Base-by-base conservation (phyloP, 345 rosid species). In the Capsella bursapastoris region DNA sequence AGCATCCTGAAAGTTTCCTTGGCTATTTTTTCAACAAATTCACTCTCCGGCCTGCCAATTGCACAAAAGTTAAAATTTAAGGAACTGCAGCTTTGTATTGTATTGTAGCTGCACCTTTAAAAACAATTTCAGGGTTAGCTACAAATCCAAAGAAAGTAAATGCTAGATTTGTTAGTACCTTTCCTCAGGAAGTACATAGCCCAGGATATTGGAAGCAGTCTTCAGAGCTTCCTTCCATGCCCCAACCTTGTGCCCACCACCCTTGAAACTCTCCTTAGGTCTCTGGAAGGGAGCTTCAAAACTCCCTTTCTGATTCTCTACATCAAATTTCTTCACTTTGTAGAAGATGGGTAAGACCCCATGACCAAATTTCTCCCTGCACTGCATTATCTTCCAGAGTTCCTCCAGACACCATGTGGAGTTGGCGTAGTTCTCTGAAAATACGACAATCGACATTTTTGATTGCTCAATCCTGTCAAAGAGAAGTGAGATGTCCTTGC, bases 351-450 rank as follows among this genome's bases (percentile, higher is more conserved):
- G 84, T 45, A 81, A 0, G 0, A 75, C 84, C 0, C 58, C 66
- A 44, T 82, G 69, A 27, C 58, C 62, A 0, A 13, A 28, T 3
- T 7, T 31, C 3, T 61, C 13, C 10, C 58, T 60, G 74, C 79
- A 74, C 0, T 76, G 50, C 11, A 74, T 32, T 1, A 80, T 80
- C 75, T 80, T 67, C 15, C 64, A 12, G 34, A 80, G 55, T 64
- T 80, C 83, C 35, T 80, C 64, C 78, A 80, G 50, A 27, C 83
- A 80, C 80, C 83, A 80, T 5, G 8, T 16, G 14, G 80, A 80
- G 13, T 73, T 52, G 15, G 80, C 83, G 0, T 75, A 80, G 10
- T 80, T 18, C 45, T 55, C 72, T 0, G 83, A 80, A 58, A 80
- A 76, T 18, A 80, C 68, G 5, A 80, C 1, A 13, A 80, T 66